Base-by-base conservation (phyloP, 2,329 filamentous ascomycete genomes). In the Neoscytalidium dimidiatum region DNA sequence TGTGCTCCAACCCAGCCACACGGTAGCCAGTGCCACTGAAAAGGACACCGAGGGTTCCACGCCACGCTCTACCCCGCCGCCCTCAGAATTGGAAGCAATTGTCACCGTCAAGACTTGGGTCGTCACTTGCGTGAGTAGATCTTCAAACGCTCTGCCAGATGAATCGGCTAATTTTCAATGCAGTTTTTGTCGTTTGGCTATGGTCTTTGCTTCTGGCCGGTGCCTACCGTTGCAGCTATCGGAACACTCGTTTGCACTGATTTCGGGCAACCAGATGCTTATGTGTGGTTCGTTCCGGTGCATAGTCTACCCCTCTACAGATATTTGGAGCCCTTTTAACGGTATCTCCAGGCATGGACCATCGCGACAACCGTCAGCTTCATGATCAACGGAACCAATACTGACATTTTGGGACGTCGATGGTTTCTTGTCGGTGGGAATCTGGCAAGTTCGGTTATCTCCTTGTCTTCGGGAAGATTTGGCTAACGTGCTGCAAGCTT, bases 391-490 rank as follows among this genome's bases (percentile, higher is more conserved):
- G 76, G 77, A 38, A 72, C 81, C 5, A 83, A 83, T 69, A 81
- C 79, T 11, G 81, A 84, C 70, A 71, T 83, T 13, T 77, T 83
- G 21, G 81, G 82, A 14, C 77, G 82, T 64, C 74, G 80, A 33
- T 82, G 79, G 79, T 82, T 82, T 68, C 71, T 82, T 46, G 73
- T 81, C 1, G 70, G 74, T 26, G 81, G 81, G 19, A 82, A 82
- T 66, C 69, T 80, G 44, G 66, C 80, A 17, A 71, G 75, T 41
- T n/a, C 75, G 75, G 7, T n/a, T 9, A 4, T 5, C 51, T 17
- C 7, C 9, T n/a, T 7, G n/a, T 17, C 21, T 26, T 26, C n/a
- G 13, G 19, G n/a, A 58, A 6, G 35, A 21, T 13, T 66, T 11
- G 5, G 19, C 62, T 56, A 28, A 35, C 5, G 6, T 13, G 6